Evolutionary conservation across 495 filamentous ascomycete species (phyloP), one percentile per base, ranked within the genome.

Genomic region (Talaromyces stipitatus): DNA sequence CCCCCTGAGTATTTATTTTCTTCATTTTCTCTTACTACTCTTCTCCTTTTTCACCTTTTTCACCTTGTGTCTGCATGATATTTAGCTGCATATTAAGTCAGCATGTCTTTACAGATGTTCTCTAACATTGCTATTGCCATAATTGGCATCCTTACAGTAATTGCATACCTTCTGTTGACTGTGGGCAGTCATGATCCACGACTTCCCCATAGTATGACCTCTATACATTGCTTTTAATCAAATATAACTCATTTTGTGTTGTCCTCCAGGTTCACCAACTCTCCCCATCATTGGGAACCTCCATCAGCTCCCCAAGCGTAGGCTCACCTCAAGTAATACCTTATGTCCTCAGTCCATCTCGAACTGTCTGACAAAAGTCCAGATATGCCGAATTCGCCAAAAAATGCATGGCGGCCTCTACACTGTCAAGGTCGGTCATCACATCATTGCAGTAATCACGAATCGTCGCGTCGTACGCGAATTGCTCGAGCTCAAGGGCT

Each of bases 251-350:
- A 8, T 18, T 41, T 41, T 41, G n/a, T 41, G 22, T 11, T 86
- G 20, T 85, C 82, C 50, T 86, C 86, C 11, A 55, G 72, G 72
- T 0, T 71, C 72, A 24, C 69, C 72, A 1, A 73, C 68, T 0
- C 56, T 70, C 12, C 70, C 69, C 0, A 52, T 74, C 0, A 46
- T 72, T 9, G 72, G 72, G 2, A 74, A 74, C 18, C 58, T 73
- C 24, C 69, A 72, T 54, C 67, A 71, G 23, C 58, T 62, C 23
- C 57, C 60, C 27, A 45, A 36, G 57, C 36, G 36, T 10, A 14
- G 36, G 36, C 36, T 7, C 36, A 55, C 22, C 26, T 55, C 32
- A 28, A 45, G 53, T 41, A 41, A 41, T 14, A 36, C 18, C 36
- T 41, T 10, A 0, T 18, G 16, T n/a, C 33, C 8, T 8, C 16